phyloP scores from a whole-genome alignment of 306 rosid species.

The Astragalus glycyphyllos region DNA sequence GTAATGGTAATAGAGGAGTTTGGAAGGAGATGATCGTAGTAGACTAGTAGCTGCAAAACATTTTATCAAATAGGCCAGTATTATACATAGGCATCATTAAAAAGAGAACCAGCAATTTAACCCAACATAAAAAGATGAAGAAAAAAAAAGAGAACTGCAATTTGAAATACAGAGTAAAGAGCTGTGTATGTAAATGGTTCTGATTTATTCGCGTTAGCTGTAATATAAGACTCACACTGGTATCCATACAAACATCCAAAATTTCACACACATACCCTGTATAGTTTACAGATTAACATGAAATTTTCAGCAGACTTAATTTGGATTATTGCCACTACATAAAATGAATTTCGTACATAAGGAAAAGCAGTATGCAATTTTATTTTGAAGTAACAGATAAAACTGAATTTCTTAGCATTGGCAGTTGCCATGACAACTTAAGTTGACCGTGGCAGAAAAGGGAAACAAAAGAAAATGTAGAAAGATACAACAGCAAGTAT shows the following conservation, averaged over 20 bases:
- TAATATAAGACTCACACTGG: no score
- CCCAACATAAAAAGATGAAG: neutral
- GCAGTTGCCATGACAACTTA: conserved; percentile 28
- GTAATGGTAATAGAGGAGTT: no score
- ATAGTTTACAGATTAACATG: neutral
- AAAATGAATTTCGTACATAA: neutral
- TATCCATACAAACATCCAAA: no score
- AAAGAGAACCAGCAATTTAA: no score
- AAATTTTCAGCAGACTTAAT: neutral
- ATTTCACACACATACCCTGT: neutral
- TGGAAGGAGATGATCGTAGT: no score
- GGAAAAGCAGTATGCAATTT: neutral
- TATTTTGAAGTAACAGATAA: neutral
- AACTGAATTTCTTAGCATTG: conserved; percentile 28
- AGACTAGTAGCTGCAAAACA: no score
- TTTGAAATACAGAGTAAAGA: no score
- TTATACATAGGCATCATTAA: no score
- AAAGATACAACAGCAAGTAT: neutral
- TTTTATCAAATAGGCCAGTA: no score
- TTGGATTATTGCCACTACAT: neutral
- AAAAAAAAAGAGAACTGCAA: no score
- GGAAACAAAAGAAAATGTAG: neutral
- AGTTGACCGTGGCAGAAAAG: conserved; percentile 28
- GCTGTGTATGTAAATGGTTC: no score
- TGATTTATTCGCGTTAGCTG: no score